Evolutionary conservation across 2,329 filamentous ascomycete species (phyloP), one percentile per base, ranked within the genome.

Genomic region (Aureobasidium sp.): DNA sequence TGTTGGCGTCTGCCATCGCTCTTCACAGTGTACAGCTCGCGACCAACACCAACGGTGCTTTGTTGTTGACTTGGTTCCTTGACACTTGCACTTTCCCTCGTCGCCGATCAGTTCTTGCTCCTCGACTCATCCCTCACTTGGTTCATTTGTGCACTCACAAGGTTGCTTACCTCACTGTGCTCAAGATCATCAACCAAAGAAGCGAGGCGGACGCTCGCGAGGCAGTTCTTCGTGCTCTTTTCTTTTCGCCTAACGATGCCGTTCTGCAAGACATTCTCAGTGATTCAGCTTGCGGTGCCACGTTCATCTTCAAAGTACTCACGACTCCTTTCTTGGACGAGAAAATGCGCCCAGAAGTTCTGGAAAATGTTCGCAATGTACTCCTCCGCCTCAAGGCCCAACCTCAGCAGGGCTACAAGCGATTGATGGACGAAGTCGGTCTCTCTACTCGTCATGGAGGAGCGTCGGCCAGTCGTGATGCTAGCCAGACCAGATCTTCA

Each of bases 121-220:
- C 93, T 17, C 84, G 90, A 61, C 81, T 98, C 21, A 89, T 96
- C 14, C 90, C 93, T 35, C 90, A 95, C 66, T 77, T 98, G 27
- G 90, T 96, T 21, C 89, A 96, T 66, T 79, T 98, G 6, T 97
- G 93, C 77, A 97, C 93, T 0, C 93, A 98, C 77, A 97, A 97
- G 76, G 91, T 98, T 53, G 93, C 93, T 0, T 97, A 97, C 65
- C 77, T 97, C 57, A 98, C 93, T 0, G 91, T 98, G 1, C 77
- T 98, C 55, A 98, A 98, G 74, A 90, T 97, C 47, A 95, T 98
- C 70, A 98, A 98, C 68, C 93, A 98, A 70, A 90, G 95, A 66
- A 88, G 90, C 29, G 93, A 98, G 71, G 79, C 88, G 0, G 91
- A 97, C 57, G 93, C 93, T 3, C 83, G 93, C 11, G 91, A 98